Evolutionary conservation across 2,329 filamentous ascomycete species (phyloP).

Genomic region (Sporothrix pallida): DNA sequence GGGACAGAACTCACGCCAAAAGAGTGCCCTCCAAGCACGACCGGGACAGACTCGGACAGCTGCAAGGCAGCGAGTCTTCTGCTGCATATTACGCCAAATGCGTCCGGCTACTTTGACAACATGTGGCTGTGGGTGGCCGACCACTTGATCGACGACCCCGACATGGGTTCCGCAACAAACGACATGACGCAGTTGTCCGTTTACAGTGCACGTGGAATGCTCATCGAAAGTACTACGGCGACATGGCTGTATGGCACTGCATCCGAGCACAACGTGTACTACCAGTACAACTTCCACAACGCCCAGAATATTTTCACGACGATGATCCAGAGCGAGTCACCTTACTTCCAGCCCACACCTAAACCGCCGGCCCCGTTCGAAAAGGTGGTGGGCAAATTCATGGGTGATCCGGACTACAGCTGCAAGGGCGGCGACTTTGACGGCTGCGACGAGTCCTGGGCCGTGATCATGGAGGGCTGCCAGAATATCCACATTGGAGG

Average conservation of each 20-base stretch:
- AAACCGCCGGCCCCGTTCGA: conserved; percentile 46
- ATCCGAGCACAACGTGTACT: conserved; percentile 57
- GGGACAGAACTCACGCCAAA: conserved; percentile 68
- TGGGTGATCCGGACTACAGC: conserved; percentile 37
- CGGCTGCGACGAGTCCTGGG: conserved; percentile 41
- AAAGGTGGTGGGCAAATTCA: neutral
- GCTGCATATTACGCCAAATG: conserved; percentile 51
- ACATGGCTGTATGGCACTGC: conserved; percentile 52
- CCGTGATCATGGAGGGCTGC: conserved; percentile 33
- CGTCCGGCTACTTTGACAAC: conserved; percentile 53
- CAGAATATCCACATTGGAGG: conserved; percentile 39
- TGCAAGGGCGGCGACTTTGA: conserved; percentile 20
- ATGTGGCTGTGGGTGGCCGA: conserved; percentile 71
- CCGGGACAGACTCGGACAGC: conserved; percentile 52
- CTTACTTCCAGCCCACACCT: conserved; percentile 59
- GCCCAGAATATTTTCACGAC: conserved; percentile 61
- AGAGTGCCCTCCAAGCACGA: conserved; percentile 63
- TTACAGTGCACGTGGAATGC: conserved; percentile 42
- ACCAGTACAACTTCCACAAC: conserved; percentile 57
- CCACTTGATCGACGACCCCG: conserved; percentile 48
- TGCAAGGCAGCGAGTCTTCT: conserved; percentile 45
- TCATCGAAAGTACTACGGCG: conserved; percentile 44
- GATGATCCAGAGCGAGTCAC: conserved; percentile 71
- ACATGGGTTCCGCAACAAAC: neutral
- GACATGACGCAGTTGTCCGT: neutral